Conservation (phyloP, 2,329 filamentous ascomycete genomes). For the Mycosphaerella sp. region DNA sequence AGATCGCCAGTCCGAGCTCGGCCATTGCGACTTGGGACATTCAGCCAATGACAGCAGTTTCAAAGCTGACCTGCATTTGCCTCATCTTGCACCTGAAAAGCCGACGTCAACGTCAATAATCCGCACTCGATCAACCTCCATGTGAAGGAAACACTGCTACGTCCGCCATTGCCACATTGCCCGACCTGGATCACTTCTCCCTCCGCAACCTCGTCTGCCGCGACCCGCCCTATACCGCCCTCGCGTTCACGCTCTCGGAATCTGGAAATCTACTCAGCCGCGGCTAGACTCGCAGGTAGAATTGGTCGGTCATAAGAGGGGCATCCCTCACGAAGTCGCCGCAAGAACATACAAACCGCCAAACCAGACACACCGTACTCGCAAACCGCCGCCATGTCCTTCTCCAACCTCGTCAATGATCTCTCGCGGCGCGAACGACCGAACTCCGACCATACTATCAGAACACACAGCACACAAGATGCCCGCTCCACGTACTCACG, state of each 20-base stretch:
- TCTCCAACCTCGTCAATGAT: constrained; percentile 49
- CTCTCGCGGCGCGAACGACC: constrained; percentile 45
- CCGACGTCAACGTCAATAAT: background rate
- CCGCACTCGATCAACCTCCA: no score
- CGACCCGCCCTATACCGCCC: background rate
- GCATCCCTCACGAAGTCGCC: background rate
- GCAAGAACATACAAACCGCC: background rate
- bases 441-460: constrained; percentile 39
- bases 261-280: constrained; percentile 4
- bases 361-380: background rate
- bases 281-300: constrained; percentile 10
- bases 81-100: constrained; percentile 7
- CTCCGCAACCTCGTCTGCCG: background rate
- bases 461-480: constrained; percentile 40
- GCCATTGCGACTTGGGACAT: background rate
- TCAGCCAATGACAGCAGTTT: background rate
- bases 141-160: background rate
- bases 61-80: constrained; percentile 4
- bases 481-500: constrained; percentile 43
- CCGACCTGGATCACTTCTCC: background rate
- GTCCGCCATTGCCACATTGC: background rate
- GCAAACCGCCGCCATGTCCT: constrained; percentile 42
- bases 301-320: constrained; percentile 12
- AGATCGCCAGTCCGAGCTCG: background rate
- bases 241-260: background rate